These are phyloP conservation scores for Aspergillus sojae DNA, from an alignment of 2,329 filamentous ascomycete species.

Conservation along the genomic window DNA sequence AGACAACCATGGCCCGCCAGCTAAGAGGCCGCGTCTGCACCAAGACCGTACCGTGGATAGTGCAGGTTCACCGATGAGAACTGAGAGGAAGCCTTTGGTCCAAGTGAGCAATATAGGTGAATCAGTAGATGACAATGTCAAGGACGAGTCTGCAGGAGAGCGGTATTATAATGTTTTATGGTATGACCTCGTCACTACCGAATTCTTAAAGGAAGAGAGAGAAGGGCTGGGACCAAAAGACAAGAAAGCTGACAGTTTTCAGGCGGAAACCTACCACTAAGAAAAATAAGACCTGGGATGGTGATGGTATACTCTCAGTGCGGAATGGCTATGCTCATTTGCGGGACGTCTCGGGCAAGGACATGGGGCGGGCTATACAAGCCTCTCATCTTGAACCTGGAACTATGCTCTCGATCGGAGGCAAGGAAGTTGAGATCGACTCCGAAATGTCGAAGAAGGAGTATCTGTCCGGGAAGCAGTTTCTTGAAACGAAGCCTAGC, in stretches of 20 bases:
- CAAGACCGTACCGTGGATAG: conserved; percentile 17
- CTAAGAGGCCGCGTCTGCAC: conserved; percentile 43
- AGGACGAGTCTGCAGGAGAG: conserved; percentile 26
- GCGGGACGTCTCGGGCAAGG: conserved; percentile 64
- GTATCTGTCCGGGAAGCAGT: conserved; percentile 47
- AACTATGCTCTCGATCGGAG: conserved; percentile 62
- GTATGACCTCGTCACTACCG: conserved; percentile 28
- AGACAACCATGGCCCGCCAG: conserved; percentile 22
- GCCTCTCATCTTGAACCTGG: conserved; percentile 62
- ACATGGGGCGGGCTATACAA: conserved; percentile 62
- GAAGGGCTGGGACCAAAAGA: background rate
- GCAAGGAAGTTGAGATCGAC: conserved; percentile 71
- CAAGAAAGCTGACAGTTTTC: background rate
- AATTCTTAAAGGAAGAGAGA: background rate
- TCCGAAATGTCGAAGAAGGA: conserved; percentile 63
- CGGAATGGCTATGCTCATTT: conserved; percentile 61
- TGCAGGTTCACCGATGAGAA: conserved; percentile 13
- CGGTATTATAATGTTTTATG: conserved; percentile 53
- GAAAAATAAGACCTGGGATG: conserved; percentile 78
- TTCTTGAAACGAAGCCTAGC: conserved; percentile 28
- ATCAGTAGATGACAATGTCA: conserved; percentile 1
- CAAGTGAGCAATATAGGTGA: conserved; percentile 32
- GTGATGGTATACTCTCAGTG: conserved; percentile 67
- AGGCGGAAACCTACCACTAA: conserved; percentile 71
- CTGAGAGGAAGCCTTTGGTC: conserved; percentile 34